phyloP scores from a whole-genome alignment of 2,329 filamentous ascomycete genomes.

The Cercospora zeina region DNA sequence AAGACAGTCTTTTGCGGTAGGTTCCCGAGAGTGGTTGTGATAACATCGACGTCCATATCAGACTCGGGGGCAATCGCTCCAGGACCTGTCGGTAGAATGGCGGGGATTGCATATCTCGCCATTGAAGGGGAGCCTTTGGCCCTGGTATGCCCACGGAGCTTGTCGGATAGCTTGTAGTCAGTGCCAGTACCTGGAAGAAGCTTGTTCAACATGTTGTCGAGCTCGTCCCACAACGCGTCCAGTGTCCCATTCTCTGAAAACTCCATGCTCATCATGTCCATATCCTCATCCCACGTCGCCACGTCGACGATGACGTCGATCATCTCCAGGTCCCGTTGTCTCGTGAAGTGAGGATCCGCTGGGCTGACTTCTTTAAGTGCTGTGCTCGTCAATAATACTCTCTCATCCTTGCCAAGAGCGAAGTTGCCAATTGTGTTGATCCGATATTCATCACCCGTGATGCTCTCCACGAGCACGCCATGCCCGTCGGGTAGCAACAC shows the following conservation, averaged over 20 bases:
- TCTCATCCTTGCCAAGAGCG: constrained; percentile 82
- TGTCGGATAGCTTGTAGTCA: constrained; percentile 17
- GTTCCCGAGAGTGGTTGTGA: constrained; percentile 44
- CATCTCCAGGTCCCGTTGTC: constrained; percentile 69
- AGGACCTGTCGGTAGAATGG: constrained; percentile 58
- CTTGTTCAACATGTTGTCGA: constrained; percentile 43
- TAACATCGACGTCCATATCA: constrained; percentile 31
- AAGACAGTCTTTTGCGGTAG: constrained; percentile 52
- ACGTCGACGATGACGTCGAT: constrained; percentile 71
- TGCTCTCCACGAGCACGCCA: constrained; percentile 43
- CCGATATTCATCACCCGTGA: constrained; percentile 56
- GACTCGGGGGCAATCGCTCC: constrained; percentile 68
- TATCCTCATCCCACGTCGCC: constrained; percentile 9
- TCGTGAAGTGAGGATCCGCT: constrained; percentile 79
- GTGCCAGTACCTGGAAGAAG: constrained; percentile 19
- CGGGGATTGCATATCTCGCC: constrained; percentile 47
- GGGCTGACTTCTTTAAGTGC: constrained; percentile 67
- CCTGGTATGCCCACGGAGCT: constrained; percentile 17
- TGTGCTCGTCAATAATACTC: constrained; percentile 74
- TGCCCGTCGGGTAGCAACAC: constrained; percentile 38
- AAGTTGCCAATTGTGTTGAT: constrained; percentile 80
- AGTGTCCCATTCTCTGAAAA: constrained; percentile 38
- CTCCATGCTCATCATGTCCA: constrained; percentile 20
- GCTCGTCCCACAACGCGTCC: constrained; percentile 52
- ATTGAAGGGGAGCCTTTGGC: constrained; percentile 24